These are phyloP conservation scores for Suillus subaureus DNA, from an alignment of 768 basidiomycete species.

Conservation along the genomic window DNA sequence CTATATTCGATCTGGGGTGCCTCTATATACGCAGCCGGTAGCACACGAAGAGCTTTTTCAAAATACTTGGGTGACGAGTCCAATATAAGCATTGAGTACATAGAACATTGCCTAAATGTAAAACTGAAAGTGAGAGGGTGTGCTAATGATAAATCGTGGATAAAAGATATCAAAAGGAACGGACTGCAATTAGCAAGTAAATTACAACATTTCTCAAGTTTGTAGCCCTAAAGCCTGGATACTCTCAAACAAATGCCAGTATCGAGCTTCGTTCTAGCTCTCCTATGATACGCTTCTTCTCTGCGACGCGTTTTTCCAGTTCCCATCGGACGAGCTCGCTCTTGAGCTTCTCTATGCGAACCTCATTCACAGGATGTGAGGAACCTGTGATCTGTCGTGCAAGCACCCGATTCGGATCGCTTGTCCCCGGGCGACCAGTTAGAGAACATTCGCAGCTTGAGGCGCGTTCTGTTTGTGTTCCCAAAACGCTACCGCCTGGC, in stretches of 20 bases:
- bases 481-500: slow-evolving; percentile 83
- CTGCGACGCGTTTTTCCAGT: slow-evolving; percentile 33
- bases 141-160: background rate
- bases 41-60: too few species aligned
- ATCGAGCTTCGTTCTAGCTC: slow-evolving; percentile 19
- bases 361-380: slow-evolving; percentile 48
- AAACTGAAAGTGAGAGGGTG: background rate
- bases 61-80: background rate
- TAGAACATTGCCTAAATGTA: background rate
- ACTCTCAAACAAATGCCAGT: slow-evolving; percentile 3
- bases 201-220: background rate
- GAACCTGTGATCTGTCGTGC: slow-evolving; percentile 37
- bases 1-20: too few species aligned
- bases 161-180: background rate
- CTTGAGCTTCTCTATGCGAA: slow-evolving; percentile 42
- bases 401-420: slow-evolving; percentile 18
- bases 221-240: background rate
- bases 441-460: slow-evolving; percentile 25
- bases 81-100: background rate
- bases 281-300: slow-evolving; percentile 24
- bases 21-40: too few species aligned
- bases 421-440: slow-evolving; percentile 14
- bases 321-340: slow-evolving; percentile 51
- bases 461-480: slow-evolving; percentile 49
- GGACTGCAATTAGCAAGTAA: background rate